Conservation (phyloP, 495 filamentous ascomycete genomes). For the Talaromyces liani region DNA sequence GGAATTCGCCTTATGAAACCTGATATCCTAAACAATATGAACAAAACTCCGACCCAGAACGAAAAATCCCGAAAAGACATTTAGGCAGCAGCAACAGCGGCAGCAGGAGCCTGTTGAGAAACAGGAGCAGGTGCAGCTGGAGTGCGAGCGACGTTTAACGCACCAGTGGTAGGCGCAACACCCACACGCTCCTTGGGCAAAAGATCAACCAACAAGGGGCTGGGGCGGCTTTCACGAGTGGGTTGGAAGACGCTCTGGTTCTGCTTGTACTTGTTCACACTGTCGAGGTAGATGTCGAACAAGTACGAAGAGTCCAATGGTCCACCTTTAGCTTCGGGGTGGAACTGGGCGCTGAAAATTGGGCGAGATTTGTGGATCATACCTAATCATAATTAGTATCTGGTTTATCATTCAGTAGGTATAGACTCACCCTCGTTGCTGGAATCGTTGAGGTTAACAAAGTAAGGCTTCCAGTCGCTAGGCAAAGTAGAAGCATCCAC, state of each 20-base stretch:
- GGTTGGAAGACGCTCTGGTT: slow-evolving; percentile 59
- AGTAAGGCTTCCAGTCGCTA: slow-evolving; percentile 91
- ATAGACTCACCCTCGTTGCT: slow-evolving; percentile 67
- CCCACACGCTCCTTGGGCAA: slow-evolving; percentile 90
- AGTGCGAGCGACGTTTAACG: slow-evolving; percentile 42
- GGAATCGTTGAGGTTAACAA: slow-evolving; percentile 92
- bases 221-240: slow-evolving; percentile 70
- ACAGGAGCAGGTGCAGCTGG: slow-evolving; percentile 30
- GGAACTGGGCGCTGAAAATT: slow-evolving; percentile 98
- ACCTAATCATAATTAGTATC: slow-evolving; percentile 20
- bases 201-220: slow-evolving; percentile 80
- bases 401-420: not conserved
- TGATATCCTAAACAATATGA: not conserved
- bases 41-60: not conserved
- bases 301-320: slow-evolving; percentile 89
- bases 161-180: slow-evolving; percentile 60
- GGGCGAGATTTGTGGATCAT: slow-evolving; percentile 94
- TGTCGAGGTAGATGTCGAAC: slow-evolving; percentile 92
- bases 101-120: not conserved
- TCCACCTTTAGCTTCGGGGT: slow-evolving; percentile 94
- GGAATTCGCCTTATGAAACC: not conserved
- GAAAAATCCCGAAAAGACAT: not conserved
- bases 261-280: slow-evolving; percentile 80
- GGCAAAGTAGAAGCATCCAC: slow-evolving; percentile 81
- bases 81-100: slow-evolving; percentile 7